Evolutionary conservation across 2,329 filamentous ascomycete species (phyloP).

Genomic region (Chaetomiaceae sp.): DNA sequence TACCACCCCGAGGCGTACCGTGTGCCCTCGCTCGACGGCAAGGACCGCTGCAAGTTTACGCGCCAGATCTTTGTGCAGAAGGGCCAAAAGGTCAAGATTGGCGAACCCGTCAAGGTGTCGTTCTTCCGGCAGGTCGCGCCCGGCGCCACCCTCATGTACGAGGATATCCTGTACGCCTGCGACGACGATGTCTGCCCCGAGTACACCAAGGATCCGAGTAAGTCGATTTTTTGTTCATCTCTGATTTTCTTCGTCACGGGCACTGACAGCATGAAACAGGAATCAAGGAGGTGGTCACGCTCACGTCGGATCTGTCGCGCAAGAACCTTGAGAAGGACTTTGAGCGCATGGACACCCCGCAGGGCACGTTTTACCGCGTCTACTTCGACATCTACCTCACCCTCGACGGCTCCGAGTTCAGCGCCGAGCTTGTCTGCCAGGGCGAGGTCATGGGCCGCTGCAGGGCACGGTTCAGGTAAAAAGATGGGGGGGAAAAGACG

Average conservation of each 20-base stretch:
- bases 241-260: neutral
- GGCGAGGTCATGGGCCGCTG: slow-evolving; percentile 98
- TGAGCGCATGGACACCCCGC: slow-evolving; percentile 97
- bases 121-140: slow-evolving; percentile 98
- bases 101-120: slow-evolving; percentile 96
- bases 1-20: slow-evolving; percentile 98
- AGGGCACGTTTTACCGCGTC: slow-evolving; percentile 89
- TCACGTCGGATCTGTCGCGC: slow-evolving; percentile 91
- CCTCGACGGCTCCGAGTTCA: slow-evolving; percentile 95
- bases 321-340: slow-evolving; percentile 99
- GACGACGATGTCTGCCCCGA: slow-evolving; percentile 97
- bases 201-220: slow-evolving; percentile 98
- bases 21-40: slow-evolving; percentile 91
- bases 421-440: slow-evolving; percentile 96
- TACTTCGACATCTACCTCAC: slow-evolving; percentile 83
- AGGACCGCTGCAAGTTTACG: slow-evolving; percentile 98
- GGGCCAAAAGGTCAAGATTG: slow-evolving; percentile 97
- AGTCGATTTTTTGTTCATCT: slow-evolving; percentile 41
- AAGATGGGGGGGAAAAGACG: slow-evolving; percentile 19
- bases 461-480: slow-evolving; percentile 76
- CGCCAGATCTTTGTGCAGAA: slow-evolving; percentile 98
- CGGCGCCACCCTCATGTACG: slow-evolving; percentile 97
- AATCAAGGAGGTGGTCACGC: slow-evolving; percentile 97
- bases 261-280: slow-evolving; percentile 46
- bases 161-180: slow-evolving; percentile 95